Base-by-base conservation (phyloP, 345 rosid species). In the Psidium friedrichsthalianum region DNA sequence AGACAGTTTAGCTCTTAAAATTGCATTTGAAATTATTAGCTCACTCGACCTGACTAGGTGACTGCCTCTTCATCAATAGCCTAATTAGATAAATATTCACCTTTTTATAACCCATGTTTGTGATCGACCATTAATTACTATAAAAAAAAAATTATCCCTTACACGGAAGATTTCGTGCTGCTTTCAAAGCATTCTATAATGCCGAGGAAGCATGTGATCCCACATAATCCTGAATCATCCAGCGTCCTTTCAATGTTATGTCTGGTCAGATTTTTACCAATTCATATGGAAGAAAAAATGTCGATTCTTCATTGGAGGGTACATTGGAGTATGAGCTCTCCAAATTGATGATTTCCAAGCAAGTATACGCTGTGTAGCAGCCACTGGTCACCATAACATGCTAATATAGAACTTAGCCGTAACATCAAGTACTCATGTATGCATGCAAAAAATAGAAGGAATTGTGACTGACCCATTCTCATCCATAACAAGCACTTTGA, bases 401-500 rank as follows among this genome's bases (percentile, higher is more conserved):
- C 16, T 82, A 20, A 51, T 54, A 36, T 52, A 82, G 74, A n/a
- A n/a, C 69, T 54, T 51, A 78, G 61, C 9, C 44, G 42, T 52
- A 44, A 44, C 56, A 44, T 36, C 83, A 86, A 42, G 27, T 16
- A 53, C 69, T 29, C 42, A 14, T 25, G 51, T 56, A 81, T 51
- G 82, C 20, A 6, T 58, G 51, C 58, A 76, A 52, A 22, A 82
- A 52, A 57, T 85, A 85, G 85, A 86, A 83, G 53, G 84, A 49
- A 24, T 51, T 81, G 44, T 84, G 84, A 92, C 99, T 88, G 53
- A 96, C 99, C 98, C 89, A 13, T 94, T 96, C 61, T 94, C 97
- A 83, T 96, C 99, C 98, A 98, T 92, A 64, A 98, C 94, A 88
- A 98, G 92, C 87, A 95, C 99, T 91, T 95, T 98, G 74, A 96